phyloP scores from a whole-genome alignment of 148 eudicot genomes.

The Silene uniflora region DNA sequence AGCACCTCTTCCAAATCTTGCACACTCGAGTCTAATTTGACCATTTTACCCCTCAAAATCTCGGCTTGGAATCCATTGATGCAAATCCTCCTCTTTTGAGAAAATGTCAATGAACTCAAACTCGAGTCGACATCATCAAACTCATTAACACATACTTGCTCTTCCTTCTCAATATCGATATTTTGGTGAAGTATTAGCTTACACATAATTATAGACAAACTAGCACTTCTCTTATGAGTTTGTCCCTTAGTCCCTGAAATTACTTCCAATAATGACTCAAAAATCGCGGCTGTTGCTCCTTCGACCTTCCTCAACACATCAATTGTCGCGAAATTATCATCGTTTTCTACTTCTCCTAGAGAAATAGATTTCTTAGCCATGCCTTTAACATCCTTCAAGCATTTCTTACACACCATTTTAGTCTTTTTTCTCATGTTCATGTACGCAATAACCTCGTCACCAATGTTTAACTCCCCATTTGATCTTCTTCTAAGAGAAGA shows the following conservation, averaged over 20 bases:
- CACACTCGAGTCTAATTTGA: constrained; percentile 27
- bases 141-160: constrained; percentile 14
- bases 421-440: constrained; percentile 32
- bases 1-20: constrained; percentile 37
- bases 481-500: constrained; percentile 34
- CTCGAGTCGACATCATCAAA: constrained; percentile 28
- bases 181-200: constrained; percentile 21
- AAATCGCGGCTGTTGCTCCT: constrained; percentile 23
- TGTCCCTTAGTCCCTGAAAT: constrained; percentile 25
- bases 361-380: constrained; percentile 11
- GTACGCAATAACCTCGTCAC: constrained; percentile 26
- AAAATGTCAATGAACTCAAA: constrained; percentile 21
- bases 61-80: constrained; percentile 21
- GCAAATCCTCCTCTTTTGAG: constrained; percentile 26
- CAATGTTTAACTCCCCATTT: constrained; percentile 18
- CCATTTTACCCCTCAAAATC: constrained; percentile 26
- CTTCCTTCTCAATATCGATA: constrained; percentile 12
- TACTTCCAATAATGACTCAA: constrained; percentile 26
- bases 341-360: neutral
- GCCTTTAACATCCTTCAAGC: constrained; percentile 27
- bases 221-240: constrained; percentile 20
- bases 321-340: constrained; percentile 12
- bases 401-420: constrained; percentile 25
- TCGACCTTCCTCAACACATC: constrained; percentile 25
- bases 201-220: constrained; percentile 23